phyloP scores from a whole-genome alignment of 805 yeast genomes.

The Blastobotrys terrestris region DNA sequence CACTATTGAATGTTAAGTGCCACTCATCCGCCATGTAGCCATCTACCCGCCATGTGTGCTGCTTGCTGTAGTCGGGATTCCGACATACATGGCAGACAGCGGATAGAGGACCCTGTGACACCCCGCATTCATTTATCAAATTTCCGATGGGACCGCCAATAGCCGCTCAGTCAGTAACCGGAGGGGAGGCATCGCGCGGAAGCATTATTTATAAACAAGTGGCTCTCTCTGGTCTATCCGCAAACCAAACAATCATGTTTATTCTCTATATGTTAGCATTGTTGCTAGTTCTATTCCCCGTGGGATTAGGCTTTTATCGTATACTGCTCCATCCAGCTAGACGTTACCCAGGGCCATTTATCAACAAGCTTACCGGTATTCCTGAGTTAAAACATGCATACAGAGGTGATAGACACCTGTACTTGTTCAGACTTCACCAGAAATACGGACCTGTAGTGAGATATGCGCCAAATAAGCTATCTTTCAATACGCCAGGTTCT shows the following conservation, averaged over 20 bases:
- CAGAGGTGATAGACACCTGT: conserved; percentile 16
- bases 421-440: conserved; percentile 36
- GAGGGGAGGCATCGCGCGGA: too few relatives aligned
- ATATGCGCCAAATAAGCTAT: conserved; percentile 55
- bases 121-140: too few relatives aligned
- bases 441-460: conserved; percentile 59
- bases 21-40: too few relatives aligned
- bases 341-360: conserved; percentile 14
- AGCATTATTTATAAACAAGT: too few relatives aligned
- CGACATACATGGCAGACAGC: too few relatives aligned
- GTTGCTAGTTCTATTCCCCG: not conserved
- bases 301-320: conserved; percentile 5
- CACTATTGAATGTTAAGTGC: too few relatives aligned
- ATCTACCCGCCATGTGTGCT: too few relatives aligned
- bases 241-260: not conserved
- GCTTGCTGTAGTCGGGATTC: too few relatives aligned
- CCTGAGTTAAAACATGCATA: conserved; percentile 16
- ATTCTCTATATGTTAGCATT: not conserved
- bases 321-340: conserved; percentile 13
- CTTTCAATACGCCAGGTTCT: conserved; percentile 46
- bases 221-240: not conserved
- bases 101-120: too few relatives aligned
- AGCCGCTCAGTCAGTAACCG: too few relatives aligned
- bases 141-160: too few relatives aligned
- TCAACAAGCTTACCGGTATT: conserved; percentile 11